Percentiles rank a stretch among this genome's conserved stretches.
These are phyloP conservation scores for Penicillium turbatum DNA, from an alignment of 495 filamentous ascomycete species.

Conservation along the genomic window DNA sequence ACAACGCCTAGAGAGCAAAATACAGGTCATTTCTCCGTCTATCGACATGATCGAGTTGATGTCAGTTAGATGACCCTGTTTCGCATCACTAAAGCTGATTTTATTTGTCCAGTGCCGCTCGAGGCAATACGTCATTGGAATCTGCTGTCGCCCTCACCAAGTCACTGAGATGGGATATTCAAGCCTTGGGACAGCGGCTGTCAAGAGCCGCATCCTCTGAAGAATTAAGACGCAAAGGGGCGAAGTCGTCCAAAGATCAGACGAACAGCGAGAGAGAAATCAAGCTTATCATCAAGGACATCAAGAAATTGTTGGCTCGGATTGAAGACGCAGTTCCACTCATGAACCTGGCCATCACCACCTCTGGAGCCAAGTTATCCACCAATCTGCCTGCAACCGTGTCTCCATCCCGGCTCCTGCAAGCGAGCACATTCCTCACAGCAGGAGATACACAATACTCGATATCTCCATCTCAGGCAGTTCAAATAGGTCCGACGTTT, in stretches of 20 bases:
- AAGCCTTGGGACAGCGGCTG: constrained; percentile 73
- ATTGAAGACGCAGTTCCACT: constrained; percentile 94
- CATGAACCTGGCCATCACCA: constrained; percentile 92
- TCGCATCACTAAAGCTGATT: constrained; percentile 1
- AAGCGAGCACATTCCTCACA: constrained; percentile 89
- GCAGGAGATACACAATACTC: constrained; percentile 83
- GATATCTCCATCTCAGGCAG: constrained; percentile 54
- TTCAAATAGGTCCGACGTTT: constrained; percentile 87
- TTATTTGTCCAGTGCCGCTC: constrained; percentile 57
- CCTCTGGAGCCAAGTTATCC: constrained; percentile 83
- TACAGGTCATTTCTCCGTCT: constrained; percentile 83
- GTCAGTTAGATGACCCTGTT: constrained; percentile 38
- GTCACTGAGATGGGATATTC: constrained; percentile 81
- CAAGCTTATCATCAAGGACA: constrained; percentile 65
- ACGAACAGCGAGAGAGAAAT: constrained; percentile 56
- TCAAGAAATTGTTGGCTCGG: constrained; percentile 65
- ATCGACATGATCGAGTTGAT: constrained; percentile 95
- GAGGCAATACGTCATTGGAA: constrained; percentile 93
- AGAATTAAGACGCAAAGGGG: constrained; percentile 52
- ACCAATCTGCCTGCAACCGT: constrained; percentile 74
- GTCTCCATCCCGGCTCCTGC: constrained; percentile 85
- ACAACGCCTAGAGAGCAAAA: constrained; percentile 74
- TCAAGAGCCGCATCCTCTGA: constrained; percentile 64
- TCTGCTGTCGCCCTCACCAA: constrained; percentile 84
- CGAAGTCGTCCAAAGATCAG: constrained; percentile 45